Conservation (phyloP, 805 yeast species). For the Zygosaccharomyces siamensis region DNA sequence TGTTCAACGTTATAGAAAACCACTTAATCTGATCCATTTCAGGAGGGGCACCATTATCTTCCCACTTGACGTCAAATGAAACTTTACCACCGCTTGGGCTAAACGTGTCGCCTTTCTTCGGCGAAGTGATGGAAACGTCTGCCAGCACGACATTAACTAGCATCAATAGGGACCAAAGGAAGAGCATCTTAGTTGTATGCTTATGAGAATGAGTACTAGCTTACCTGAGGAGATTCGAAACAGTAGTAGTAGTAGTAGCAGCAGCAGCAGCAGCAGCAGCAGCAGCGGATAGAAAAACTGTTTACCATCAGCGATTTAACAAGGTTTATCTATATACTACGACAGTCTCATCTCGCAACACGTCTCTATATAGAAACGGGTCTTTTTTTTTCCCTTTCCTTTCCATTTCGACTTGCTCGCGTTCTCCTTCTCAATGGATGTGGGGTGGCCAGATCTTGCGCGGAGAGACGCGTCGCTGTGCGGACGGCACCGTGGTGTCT, state of each 20-base stretch:
- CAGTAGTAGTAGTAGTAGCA: background rate
- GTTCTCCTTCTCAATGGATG: background rate
- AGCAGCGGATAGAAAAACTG: background rate
- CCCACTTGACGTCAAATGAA: conserved; percentile 43
- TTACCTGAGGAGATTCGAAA: background rate
- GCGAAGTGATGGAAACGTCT: conserved; percentile 28
- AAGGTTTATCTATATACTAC: background rate
- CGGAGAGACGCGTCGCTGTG: background rate
- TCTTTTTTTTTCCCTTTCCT: background rate
- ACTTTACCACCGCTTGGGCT: conserved; percentile 29
- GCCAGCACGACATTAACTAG: conserved; percentile 16
- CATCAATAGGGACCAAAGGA: conserved; percentile 22
- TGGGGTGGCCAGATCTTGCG: background rate
- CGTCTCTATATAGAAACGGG: background rate
- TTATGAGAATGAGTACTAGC: conserved; percentile 33
- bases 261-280: background rate
- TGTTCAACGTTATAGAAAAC: conserved; percentile 56
- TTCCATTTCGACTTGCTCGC: background rate
- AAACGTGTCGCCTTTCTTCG: conserved; percentile 20
- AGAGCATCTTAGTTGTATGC: conserved; percentile 33
- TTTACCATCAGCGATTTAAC: background rate
- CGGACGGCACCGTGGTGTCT: background rate
- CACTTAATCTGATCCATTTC: conserved; percentile 39
- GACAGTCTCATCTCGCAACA: background rate
- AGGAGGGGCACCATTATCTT: conserved; percentile 50